These are phyloP conservation scores for Leucaena leucocephala DNA, from an alignment of 306 rosid species.

Conservation along the genomic window DNA sequence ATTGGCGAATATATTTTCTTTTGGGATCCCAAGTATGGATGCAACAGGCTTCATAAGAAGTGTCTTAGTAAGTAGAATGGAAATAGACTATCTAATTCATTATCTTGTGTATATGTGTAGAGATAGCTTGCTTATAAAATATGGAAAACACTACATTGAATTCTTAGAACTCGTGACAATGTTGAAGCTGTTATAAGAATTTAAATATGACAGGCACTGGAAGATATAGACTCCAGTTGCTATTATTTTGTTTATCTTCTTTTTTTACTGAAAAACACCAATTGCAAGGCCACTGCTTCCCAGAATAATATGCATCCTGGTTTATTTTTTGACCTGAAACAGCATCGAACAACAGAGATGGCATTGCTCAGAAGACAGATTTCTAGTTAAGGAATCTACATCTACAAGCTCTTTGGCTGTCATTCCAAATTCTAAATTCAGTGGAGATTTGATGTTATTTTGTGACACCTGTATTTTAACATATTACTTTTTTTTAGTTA, in stretches of 20 bases:
- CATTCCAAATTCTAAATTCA: slow-evolving; percentile 10
- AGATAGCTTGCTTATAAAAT: not conserved
- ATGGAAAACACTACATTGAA: slow-evolving; percentile 25
- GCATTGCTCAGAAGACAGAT: not conserved
- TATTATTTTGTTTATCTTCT: slow-evolving; percentile 1
- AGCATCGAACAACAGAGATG: not conserved
- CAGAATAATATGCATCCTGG: not conserved
- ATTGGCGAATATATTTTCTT: slow-evolving; percentile 79
- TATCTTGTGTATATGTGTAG: not conserved
- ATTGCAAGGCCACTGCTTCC: not conserved
- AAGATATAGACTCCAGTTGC: not conserved
- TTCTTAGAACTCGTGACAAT: slow-evolving; percentile 18
- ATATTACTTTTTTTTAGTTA: not conserved
- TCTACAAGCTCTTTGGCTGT: slow-evolving; percentile 4
- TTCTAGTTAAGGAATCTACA: not conserved
- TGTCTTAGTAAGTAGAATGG: slow-evolving; percentile 33
- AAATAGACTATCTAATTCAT: slow-evolving; percentile 16
- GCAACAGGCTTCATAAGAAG: slow-evolving; percentile 84
- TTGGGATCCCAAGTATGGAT: slow-evolving; percentile 72
- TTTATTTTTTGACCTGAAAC: not conserved
- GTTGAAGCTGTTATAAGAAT: slow-evolving; percentile 28
- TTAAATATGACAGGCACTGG: slow-evolving; percentile 17
- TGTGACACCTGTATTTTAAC: slow-evolving; percentile 6
- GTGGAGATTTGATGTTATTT: not conserved
- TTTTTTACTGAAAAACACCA: not conserved